Percentiles rank a stretch among this genome's conserved stretches.
These are phyloP conservation scores for Yamadazyma diddensiae DNA, from an alignment of 1,139 yeast genomes.

Conservation along the genomic window DNA sequence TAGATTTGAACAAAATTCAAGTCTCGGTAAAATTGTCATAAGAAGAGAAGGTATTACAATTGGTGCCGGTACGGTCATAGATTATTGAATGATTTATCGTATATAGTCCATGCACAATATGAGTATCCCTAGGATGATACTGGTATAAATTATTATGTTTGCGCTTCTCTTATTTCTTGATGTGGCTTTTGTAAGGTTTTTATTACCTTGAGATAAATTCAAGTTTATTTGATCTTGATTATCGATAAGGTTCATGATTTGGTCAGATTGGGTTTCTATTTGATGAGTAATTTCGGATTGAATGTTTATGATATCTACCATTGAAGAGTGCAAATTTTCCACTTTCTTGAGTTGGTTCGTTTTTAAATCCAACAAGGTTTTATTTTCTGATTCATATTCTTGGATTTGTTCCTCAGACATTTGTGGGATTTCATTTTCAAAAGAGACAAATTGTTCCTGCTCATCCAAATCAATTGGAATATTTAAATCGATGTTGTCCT, in stretches of 20 bases:
- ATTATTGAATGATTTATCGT: conserved; percentile 24
- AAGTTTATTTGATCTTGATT: conserved; percentile 68
- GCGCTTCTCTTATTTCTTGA: conserved; percentile 69
- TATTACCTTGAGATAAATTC: conserved; percentile 74
- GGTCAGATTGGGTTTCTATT: conserved; percentile 71
- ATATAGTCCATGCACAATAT: conserved; percentile 63
- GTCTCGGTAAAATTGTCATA: conserved; percentile 77
- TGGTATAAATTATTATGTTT: conserved; percentile 57
- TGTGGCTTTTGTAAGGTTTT: conserved; percentile 68
- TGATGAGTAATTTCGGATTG: conserved; percentile 79
- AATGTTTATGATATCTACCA: conserved; percentile 74
- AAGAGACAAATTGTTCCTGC: background rate
- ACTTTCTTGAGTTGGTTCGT: conserved; percentile 67
- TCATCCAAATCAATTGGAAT: conserved; percentile 4
- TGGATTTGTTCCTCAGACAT: conserved; percentile 64
- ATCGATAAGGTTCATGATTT: conserved; percentile 63
- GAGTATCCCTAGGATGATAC: conserved; percentile 60
- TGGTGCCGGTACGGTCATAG: conserved; percentile 74
- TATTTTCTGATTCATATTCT: conserved; percentile 69
- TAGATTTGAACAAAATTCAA: conserved; percentile 54
- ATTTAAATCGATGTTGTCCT: conserved; percentile 24
- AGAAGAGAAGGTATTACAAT: conserved; percentile 84
- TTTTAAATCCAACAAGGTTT: conserved; percentile 58
- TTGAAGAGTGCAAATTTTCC: conserved; percentile 69
- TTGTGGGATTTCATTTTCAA: conserved; percentile 8